Conservation (phyloP, 768 basidiomycete species). For the Hortiboletus campestris region DNA sequence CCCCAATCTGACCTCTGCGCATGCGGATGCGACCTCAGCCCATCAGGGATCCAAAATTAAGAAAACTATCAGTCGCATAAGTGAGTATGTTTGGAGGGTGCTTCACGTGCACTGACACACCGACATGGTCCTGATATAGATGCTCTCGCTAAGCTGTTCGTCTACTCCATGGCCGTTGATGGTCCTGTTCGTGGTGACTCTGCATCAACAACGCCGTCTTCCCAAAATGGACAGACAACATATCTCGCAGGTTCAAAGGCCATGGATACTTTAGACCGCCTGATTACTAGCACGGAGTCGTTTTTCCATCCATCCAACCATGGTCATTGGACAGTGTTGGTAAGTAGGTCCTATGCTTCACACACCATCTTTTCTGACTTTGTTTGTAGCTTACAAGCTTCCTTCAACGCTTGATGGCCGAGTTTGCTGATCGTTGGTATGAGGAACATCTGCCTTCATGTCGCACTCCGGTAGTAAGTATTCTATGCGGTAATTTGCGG, state of each 20-base stretch:
- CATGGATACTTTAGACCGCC: conserved; percentile 79
- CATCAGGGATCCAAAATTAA: conserved; percentile 61
- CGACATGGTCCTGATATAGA: conserved; percentile 38
- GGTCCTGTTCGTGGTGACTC: conserved; percentile 52
- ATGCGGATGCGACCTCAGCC: conserved; percentile 65
- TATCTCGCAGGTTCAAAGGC: conserved; percentile 84
- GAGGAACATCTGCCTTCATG: conserved; percentile 78
- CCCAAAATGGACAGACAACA: conserved; percentile 48
- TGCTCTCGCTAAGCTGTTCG: conserved; percentile 78
- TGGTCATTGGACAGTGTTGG: conserved; percentile 69
- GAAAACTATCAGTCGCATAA: conserved; percentile 63
- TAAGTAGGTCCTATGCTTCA: conserved; percentile 1
- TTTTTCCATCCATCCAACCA: conserved; percentile 96
- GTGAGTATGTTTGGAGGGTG: conserved; percentile 33
- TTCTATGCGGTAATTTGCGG: not conserved
- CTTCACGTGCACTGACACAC: not conserved
- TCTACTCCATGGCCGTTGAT: conserved; percentile 89
- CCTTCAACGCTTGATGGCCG: conserved; percentile 68
- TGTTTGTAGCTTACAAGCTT: conserved; percentile 68
- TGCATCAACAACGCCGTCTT: conserved; percentile 62
- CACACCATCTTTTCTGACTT: conserved; percentile 7
- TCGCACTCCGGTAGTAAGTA: conserved; percentile 67
- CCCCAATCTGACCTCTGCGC: conserved; percentile 60
- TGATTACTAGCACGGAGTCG: conserved; percentile 89
- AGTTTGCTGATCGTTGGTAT: conserved; percentile 76